Base-by-base conservation (phyloP, 1,139 yeast genomes). In the Saccharomycopsis hybrid region DNA sequence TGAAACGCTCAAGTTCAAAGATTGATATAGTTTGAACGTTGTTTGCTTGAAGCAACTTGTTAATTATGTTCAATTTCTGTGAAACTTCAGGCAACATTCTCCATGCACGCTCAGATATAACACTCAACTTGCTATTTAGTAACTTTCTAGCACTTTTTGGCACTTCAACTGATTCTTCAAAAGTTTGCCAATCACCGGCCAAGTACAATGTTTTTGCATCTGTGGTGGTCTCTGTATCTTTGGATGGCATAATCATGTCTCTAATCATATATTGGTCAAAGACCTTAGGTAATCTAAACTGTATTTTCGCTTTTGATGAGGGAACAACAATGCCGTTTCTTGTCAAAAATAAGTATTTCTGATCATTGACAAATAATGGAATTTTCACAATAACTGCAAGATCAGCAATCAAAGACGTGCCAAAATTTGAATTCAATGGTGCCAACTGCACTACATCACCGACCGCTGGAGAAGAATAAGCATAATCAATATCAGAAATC, bases 281-380 rank as follows among this genome's bases (percentile, higher is more conserved):
- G 2, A 77, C 71, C 2, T 66, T 62, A 0, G 90, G 89, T 8
- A 84, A 65, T 50, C 89, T 67, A 37, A 77, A 60, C 43, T 68
- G 67, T 46, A 83, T 73, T 9, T 65, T 62, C n/a, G 66, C 61
- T 53, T 71, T 72, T 9, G 75, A 66, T 1, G 74, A 74, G 64
- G 74, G 80, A 1, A 69, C 59, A 4, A 84, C 65, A 44, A 72
- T 77, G 3, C 94, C 92, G 53, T 73, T 74, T 41, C 73, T 69
- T 52, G 76, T 74, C 46, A 80, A 67, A 54, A 79, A 72, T 0
- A 85, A 75, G 57, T 77, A 83, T 24, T 77, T 73, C 54, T 75
- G 78, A 33, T 62, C 64, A 1, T 65, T 58, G 4, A 63, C 57
- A 11, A 29, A 37, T 2, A 57, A 51, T 0, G 80, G 80, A n/a